Base-by-base conservation (phyloP, 306 rosid genomes). In the Begonia loranthoides region DNA sequence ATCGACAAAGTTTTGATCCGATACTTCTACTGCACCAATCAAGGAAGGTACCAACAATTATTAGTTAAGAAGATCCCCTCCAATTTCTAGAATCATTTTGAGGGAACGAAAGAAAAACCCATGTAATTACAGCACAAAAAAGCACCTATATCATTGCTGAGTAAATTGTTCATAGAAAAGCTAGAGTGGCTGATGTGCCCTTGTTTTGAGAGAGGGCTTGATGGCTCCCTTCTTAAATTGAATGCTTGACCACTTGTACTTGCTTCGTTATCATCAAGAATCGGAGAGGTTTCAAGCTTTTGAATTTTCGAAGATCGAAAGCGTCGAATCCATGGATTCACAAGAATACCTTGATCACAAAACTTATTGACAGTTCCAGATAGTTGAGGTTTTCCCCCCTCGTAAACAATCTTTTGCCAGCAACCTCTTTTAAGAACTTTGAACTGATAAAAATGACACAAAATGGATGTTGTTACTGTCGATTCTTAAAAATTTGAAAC, bases 291-390 rank as follows among this genome's bases (percentile, higher is more conserved):
- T 15, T 11, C 53, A 64, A 48, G 56, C 51, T 60, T 51, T 9
- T 59, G 65, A 21, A 34, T 62, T 65, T 41, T 56, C 61, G 76
- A 51, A 46, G 68, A 50, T 59, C 79, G 17, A 5, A 64, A 76
- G 63, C 54, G 93, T 48, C 52, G 79, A 63, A 79, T 73, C 87
- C 87, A 83, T 36, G 81, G 78, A 62, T 61, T 76, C 36, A 55
- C 45, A 3, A 61, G 56, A 58, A 69, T 39, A 65, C 9, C 50
- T 28, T 7, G 36, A 15, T 41, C 63, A 10, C 48, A 36, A 41
- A 51, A 39, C 22, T 44, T 63, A 44, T 60, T 28, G 8, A 4
- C 62, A 3, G 21, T 50, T 57, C 67, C 64, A 51, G 44, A 39
- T 48, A 24, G 36, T 36, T 56, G 68, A 4, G 40, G 15, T 61